A percentile compares a stretch with the other conserved stretches of the same genome.
Conservation (phyloP, 495 filamentous ascomycete genomes). For the Parathielavia appendiculata region DNA sequence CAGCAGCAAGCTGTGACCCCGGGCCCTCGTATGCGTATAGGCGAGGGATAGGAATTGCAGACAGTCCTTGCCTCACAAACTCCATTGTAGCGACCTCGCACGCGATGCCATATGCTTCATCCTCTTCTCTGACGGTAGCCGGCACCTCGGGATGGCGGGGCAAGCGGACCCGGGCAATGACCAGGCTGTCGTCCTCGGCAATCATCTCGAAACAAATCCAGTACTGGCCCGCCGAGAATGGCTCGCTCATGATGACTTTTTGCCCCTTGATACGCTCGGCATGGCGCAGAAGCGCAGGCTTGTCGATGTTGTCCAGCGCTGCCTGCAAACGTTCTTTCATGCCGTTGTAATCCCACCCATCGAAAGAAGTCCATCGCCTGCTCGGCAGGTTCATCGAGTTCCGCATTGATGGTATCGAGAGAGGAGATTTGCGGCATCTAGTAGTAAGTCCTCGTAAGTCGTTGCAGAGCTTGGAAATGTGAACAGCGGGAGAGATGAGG, state of each 20-base stretch:
- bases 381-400: too few relatives aligned
- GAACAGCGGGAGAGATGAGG: too few relatives aligned
- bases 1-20: constrained; percentile 18
- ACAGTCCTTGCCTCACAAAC: constrained; percentile 20
- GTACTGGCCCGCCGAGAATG: constrained; percentile 33
- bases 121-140: constrained; percentile 18
- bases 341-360: constrained; percentile 28
- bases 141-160: constrained; percentile 25
- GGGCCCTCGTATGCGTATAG: constrained; percentile 25
- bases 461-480: too few relatives aligned
- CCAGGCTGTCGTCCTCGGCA: constrained; percentile 19
- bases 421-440: too few relatives aligned
- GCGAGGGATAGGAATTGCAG: constrained; percentile 14
- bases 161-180: constrained; percentile 27
- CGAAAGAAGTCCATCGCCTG: constrained; percentile 29
- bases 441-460: too few relatives aligned
- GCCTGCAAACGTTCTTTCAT: constrained; percentile 27
- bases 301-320: constrained; percentile 24
- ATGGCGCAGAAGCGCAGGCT: constrained; percentile 24
- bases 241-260: constrained; percentile 23
- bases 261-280: constrained; percentile 16
- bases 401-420: too few relatives aligned
- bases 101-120: constrained; percentile 22
- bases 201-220: constrained; percentile 34
- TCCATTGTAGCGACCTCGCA: constrained; percentile 32